Evolutionary conservation across 176 grass and related monocot genomes (phyloP), one percentile per base, ranked within the genome.

Genomic region (Oryza longistaminata): DNA sequence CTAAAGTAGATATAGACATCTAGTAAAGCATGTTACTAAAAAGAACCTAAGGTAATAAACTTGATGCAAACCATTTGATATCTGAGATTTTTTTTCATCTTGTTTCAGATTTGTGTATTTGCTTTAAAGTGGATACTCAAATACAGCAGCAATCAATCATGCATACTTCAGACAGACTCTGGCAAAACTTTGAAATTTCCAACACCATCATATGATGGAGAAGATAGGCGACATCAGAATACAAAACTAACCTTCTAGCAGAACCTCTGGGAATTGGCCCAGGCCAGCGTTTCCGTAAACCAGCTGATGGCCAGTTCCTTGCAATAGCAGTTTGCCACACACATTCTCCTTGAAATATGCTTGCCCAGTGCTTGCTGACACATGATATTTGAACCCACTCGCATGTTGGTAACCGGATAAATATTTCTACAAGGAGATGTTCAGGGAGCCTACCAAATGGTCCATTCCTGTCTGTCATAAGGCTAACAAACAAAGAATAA

Each of bases 231-330:
- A 66, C 13, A 76, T 21, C 25, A 70, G 16, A 81, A 68, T 65
- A 66, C 21, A 46, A 70, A 87, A 81, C 87, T 90, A 10, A 98
- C 96, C 93, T 98, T 73, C 88, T 91, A 69, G 88, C 88, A 9
- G 90, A 95, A 74, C 96, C 90, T 92, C 91, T 92, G 12, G 96
- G 96, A 85, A 98, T 98, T 66, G 96, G 96, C 43, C 96, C 96
- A 79, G 96, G 96, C 96, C 96, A 98, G n/a, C 91, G 84, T 76
- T 94, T 98, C 29, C 39, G 67, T 40, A 87, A 78, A 80, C 79
- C 91, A 85, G 86, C 87, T 0, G 74, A 85, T 6, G 96, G 93
- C 96, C 96, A 96, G 35, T 74, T 94, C 72, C 71, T 84, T 61
- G 44, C n/a, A 68, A 96, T 90, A 70, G 93, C 93, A 6, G 89